These are phyloP conservation scores for Acacia pycnantha DNA, from an alignment of 331 rosid genomes.

Conservation along the genomic window DNA sequence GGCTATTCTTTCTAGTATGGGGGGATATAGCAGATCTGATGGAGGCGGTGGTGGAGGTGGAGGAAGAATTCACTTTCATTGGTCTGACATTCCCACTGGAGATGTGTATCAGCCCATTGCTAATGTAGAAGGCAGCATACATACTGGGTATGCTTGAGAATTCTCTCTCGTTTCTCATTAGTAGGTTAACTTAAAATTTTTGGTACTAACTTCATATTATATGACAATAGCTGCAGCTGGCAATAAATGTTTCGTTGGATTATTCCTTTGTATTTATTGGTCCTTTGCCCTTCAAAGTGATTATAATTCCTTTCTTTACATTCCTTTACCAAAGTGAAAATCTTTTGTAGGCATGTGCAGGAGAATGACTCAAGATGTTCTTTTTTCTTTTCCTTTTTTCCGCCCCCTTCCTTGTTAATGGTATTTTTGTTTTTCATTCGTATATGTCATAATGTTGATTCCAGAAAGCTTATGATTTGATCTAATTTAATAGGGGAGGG, in stretches of 20 bases:
- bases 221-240: neutral
- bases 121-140: conserved; percentile 64
- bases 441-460: neutral
- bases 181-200: neutral
- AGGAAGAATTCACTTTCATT: conserved; percentile 96
- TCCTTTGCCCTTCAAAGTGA: neutral
- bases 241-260: neutral
- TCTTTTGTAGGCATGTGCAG: conserved; percentile 8
- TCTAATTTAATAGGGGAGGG: conserved; percentile 75
- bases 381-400: neutral
- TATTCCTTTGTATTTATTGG: neutral
- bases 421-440: neutral
- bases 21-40: conserved; percentile 71
- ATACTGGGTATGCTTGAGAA: conserved; percentile 51
- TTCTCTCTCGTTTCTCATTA: neutral
- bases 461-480: neutral
- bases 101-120: conserved; percentile 92
- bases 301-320: neutral
- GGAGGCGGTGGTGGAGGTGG: conserved; percentile 99
- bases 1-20: conserved; percentile 78
- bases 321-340: neutral
- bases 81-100: conserved; percentile 86
- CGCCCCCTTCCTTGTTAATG: neutral
- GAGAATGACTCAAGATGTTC: neutral
- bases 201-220: neutral